Evolutionary conservation across 768 basidiomycete species (phyloP).

Genomic region (Calvatia gigantea): DNA sequence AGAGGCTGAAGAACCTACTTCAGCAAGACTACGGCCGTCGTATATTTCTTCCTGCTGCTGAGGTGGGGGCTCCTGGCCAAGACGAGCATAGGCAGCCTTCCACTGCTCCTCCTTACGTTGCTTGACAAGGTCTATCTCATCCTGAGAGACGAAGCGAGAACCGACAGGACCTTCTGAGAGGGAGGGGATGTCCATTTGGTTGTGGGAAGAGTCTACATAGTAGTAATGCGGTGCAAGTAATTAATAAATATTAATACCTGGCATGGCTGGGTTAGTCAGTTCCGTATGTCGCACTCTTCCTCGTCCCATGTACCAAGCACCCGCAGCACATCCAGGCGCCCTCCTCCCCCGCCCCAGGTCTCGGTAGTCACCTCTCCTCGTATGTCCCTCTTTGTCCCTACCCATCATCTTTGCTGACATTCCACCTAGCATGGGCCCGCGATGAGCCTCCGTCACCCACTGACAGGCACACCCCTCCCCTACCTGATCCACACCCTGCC

Average conservation of each 20-base stretch:
- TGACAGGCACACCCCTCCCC: slow-evolving; percentile 20
- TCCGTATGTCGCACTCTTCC: slow-evolving; percentile 14
- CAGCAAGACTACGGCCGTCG: slow-evolving; percentile 84
- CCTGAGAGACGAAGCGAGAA: slow-evolving; percentile 80
- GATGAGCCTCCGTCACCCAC: slow-evolving; percentile 81
- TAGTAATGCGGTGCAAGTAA: not conserved
- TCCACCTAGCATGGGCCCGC: slow-evolving; percentile 68
- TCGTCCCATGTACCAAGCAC: slow-evolving; percentile 33
- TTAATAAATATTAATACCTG: too few relatives aligned
- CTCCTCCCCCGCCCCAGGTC: slow-evolving; percentile 46
- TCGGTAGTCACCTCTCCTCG: slow-evolving; percentile 69
- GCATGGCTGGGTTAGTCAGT: too few relatives aligned
- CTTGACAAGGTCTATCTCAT: slow-evolving; percentile 72
- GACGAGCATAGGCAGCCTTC: slow-evolving; percentile 85
- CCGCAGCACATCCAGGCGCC: slow-evolving; percentile 29
- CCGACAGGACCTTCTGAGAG: slow-evolving; percentile 71
- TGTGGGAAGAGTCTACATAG: slow-evolving; percentile 3
- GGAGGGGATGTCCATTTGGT: slow-evolving; percentile 49
- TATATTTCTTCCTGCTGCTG: slow-evolving; percentile 72
- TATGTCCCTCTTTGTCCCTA: slow-evolving; percentile 31
- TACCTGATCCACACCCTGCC: slow-evolving; percentile 24
- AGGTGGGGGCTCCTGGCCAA: slow-evolving; percentile 83
- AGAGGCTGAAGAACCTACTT: slow-evolving; percentile 52
- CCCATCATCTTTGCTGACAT: slow-evolving; percentile 4
- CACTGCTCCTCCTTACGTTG: slow-evolving; percentile 77